These are phyloP conservation scores for Fusarium heterosporum DNA, from an alignment of 2,329 filamentous ascomycete species.

Conservation along the genomic window DNA sequence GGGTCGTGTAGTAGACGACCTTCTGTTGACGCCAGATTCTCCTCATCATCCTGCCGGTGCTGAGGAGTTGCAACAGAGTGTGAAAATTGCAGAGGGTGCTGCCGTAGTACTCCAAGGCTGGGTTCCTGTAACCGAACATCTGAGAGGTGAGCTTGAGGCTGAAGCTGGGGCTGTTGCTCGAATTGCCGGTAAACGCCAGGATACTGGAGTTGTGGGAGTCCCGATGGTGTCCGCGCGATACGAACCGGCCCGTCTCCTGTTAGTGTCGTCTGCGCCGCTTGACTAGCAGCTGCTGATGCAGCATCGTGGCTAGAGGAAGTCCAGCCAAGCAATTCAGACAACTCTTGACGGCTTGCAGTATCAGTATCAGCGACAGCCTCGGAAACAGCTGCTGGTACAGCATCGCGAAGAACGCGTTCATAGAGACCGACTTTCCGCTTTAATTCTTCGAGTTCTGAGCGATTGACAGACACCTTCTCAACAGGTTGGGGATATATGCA, in stretches of 20 bases:
- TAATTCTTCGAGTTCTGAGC: slow-evolving; percentile 57
- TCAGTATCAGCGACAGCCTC: slow-evolving; percentile 47
- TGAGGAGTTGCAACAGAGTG: slow-evolving; percentile 4
- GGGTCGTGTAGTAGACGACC: slow-evolving; percentile 59
- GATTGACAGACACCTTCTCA: slow-evolving; percentile 58
- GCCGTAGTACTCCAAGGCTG: slow-evolving; percentile 12
- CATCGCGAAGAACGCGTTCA: slow-evolving; percentile 55
- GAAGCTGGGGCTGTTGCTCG: slow-evolving; percentile 17
- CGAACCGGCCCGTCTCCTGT: slow-evolving; percentile 14
- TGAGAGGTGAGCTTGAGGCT: slow-evolving; percentile 19
- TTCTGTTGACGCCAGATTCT: slow-evolving; percentile 46
- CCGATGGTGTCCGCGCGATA: slow-evolving; percentile 11
- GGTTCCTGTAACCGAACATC: slow-evolving; percentile 25
- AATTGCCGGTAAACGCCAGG: slow-evolving; percentile 28
- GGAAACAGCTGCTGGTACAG: slow-evolving; percentile 46
- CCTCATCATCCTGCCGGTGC: slow-evolving; percentile 42
- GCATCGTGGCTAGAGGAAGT: slow-evolving; percentile 29
- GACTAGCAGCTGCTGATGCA: slow-evolving; percentile 8
- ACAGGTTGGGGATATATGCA: slow-evolving; percentile 61
- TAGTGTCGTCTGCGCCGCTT: slow-evolving; percentile 21
- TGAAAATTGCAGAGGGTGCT: slow-evolving; percentile 12
- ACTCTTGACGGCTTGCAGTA: slow-evolving; percentile 49
- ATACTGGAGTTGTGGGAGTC: slow-evolving; percentile 33
- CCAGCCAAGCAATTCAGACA: slow-evolving; percentile 48
- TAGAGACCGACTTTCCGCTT: slow-evolving; percentile 54